Base-by-base conservation (phyloP, 148 eudicot species). In the Vaccinium darrowii region DNA sequence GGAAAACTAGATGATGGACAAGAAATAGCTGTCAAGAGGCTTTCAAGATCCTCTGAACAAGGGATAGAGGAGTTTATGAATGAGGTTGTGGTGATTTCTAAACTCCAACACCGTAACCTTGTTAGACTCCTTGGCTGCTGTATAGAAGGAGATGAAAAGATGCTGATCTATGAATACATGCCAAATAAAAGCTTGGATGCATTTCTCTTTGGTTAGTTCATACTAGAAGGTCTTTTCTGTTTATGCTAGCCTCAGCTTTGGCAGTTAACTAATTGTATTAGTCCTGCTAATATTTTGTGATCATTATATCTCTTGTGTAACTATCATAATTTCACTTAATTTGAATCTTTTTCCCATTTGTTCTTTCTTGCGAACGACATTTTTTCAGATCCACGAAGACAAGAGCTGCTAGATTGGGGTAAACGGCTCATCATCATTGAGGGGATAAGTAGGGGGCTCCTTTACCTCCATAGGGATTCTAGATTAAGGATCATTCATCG, bases 21-120 rank as follows among this genome's bases (percentile, higher is more conserved):
- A 84, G 89, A 86, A 81, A 87, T 92, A 83, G 92, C 92, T 23
- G 88, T 92, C 23, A 92, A 92, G 81, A 87, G 92, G 85, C 82
- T 88, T 71, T 80, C 90, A 21, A 88, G 86, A 73, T 84, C 87
- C 50, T 92, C 92, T 3, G 85, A 83, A 27, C 92, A 92, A 82
- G 92, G 94, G 30, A 73, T 87, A 12, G 85, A 88, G 50, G 92
- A 92, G 86, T 89, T 92, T 52, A 90, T 84, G 90, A 92, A 89
- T 58, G 94, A 92, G 82, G 90, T 84, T 9, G 47, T 83, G 50
- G 67, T 92, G 82, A 91, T 92, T 74, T 88, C 91, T 3, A 91
- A 90, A 83, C 90, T 92, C 71, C 94, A 92, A 62, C 94, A 92
- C 73, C 88, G 92, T 51, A 92, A 92, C 87, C 89, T 92, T 10